Percentiles rank a stretch among this genome's conserved stretches.
These are phyloP conservation scores for Penicillium sp. DNA, from an alignment of 2,329 filamentous ascomycete genomes.

Conservation along the genomic window DNA sequence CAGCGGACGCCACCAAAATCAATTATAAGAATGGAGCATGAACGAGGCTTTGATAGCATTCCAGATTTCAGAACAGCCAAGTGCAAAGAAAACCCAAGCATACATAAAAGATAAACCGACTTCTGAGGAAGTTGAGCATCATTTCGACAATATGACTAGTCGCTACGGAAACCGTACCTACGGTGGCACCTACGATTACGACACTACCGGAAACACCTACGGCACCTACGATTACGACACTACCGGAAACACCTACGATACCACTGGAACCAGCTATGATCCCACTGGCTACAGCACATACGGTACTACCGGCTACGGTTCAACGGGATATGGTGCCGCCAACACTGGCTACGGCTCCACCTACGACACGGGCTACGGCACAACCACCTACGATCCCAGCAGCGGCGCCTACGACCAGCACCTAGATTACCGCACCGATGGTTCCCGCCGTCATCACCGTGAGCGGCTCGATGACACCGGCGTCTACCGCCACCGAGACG, in stretches of 20 bases:
- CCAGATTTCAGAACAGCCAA: background rate
- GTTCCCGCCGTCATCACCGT: constrained; percentile 31
- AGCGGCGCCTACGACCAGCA: constrained; percentile 37
- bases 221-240: constrained; percentile 18
- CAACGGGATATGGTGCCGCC: constrained; percentile 17
- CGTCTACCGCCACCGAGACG: constrained; percentile 36
- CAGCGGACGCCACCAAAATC: constrained; percentile 18
- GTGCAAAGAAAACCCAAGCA: background rate
- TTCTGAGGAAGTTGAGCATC: constrained; percentile 8
- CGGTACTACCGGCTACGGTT: constrained; percentile 14
- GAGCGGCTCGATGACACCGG: constrained; percentile 33
- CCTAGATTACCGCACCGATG: constrained; percentile 33
- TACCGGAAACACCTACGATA: constrained; percentile 16
- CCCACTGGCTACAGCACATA: constrained; percentile 23
- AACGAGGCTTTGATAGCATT: background rate
- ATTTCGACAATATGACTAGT: constrained; percentile 17
- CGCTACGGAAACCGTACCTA: constrained; percentile 14
- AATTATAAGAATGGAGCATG: constrained; percentile 15
- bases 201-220: constrained; percentile 6
- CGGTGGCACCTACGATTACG: constrained; percentile 18
- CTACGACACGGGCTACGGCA: constrained; percentile 31
- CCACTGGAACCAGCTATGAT: constrained; percentile 28
- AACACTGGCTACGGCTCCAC: constrained; percentile 23
- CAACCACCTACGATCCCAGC: constrained; percentile 27
- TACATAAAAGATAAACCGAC: background rate